phyloP scores from a whole-genome alignment of 1,139 yeast species.

The Suhomyces ambrosiae region DNA sequence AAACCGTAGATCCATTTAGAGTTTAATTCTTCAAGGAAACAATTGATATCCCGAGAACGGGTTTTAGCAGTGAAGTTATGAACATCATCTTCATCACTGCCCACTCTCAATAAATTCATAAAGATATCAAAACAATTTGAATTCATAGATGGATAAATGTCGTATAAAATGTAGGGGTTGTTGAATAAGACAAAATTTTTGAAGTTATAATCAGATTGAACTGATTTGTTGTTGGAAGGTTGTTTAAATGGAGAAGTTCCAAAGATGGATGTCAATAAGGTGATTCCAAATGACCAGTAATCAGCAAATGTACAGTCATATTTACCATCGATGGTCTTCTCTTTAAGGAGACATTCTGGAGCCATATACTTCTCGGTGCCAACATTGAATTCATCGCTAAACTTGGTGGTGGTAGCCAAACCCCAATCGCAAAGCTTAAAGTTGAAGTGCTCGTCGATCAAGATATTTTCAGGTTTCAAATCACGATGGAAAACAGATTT shows the following conservation, averaged over 20 bases:
- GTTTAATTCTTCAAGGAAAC: constrained; percentile 33
- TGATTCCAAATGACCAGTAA: constrained; percentile 47
- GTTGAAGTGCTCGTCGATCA: constrained; percentile 40
- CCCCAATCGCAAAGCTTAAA: constrained; percentile 63
- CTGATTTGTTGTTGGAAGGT: constrained; percentile 21
- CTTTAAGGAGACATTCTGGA: constrained; percentile 43
- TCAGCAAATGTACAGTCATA: constrained; percentile 42
- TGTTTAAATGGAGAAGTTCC: constrained; percentile 48
- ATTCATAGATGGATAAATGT: constrained; percentile 47
- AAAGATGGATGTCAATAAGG: constrained; percentile 50
- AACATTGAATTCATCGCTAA: constrained; percentile 48
- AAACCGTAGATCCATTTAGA: constrained; percentile 35
- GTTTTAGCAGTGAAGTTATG: constrained; percentile 29
- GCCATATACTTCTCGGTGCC: constrained; percentile 64
- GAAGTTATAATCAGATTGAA: constrained; percentile 37
- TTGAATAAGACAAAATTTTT: constrained; percentile 39
- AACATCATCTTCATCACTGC: constrained; percentile 36
- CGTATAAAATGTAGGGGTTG: constrained; percentile 39
- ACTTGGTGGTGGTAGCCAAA: constrained; percentile 42
- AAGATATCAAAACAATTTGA: constrained; percentile 37
- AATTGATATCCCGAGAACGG: constrained; percentile 29
- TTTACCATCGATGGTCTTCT: constrained; percentile 21
- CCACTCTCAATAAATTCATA: constrained; percentile 36
- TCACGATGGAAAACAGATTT: constrained; percentile 54
- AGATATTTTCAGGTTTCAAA: constrained; percentile 56